Percentiles rank a stretch among this genome's conserved stretches.
These are phyloP conservation scores for Xerocomus potaroensis DNA, from an alignment of 768 basidiomycete species.

Conservation along the genomic window DNA sequence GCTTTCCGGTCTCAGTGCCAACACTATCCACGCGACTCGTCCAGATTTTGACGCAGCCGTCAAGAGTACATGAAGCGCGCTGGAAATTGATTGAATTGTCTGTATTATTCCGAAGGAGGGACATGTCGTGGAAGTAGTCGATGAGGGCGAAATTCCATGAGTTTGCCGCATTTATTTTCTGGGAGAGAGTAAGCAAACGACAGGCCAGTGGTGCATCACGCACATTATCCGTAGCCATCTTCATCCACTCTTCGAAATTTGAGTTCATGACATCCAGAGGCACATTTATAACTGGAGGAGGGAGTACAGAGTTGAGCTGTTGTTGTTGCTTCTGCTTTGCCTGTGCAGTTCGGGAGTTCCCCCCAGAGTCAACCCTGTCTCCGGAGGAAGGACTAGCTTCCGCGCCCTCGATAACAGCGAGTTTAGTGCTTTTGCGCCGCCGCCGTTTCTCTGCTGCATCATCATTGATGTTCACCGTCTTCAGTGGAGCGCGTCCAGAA, in stretches of 20 bases:
- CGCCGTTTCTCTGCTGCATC: constrained; percentile 84
- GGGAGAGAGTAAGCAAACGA: constrained; percentile 12
- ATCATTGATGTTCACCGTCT: constrained; percentile 59
- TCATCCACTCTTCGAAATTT: constrained; percentile 99
- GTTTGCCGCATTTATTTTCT: constrained; percentile 99
- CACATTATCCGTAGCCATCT: constrained; percentile 98
- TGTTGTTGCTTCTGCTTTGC: constrained; percentile 56
- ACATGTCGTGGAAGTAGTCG: constrained; percentile 99
- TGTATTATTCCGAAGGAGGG: constrained; percentile 82
- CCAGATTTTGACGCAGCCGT: constrained; percentile 99
- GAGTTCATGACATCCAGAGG: constrained; percentile 83
- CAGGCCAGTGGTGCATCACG: constrained; percentile 1
- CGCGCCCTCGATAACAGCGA: constrained; percentile 50
- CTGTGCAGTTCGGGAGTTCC: constrained; percentile 39
- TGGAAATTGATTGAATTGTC: constrained; percentile 99
- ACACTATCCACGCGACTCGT: constrained; percentile 96
- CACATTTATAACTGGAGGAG: constrained; percentile 54
- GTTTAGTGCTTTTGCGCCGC: constrained; percentile 73
- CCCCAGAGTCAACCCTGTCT: constrained; percentile 36
- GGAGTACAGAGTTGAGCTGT: constrained; percentile 56
- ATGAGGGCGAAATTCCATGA: constrained; percentile 98
- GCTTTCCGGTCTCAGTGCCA: constrained; percentile 92
- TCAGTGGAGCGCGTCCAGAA: constrained; percentile 38
- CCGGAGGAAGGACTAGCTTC: constrained; percentile 55
- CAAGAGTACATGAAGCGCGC: constrained; percentile 94